A percentile compares a stretch with the other conserved stretches of the same genome.
Conservation (phyloP, 371 early-diverging fungal species). For the Rhizopus delemar region DNA sequence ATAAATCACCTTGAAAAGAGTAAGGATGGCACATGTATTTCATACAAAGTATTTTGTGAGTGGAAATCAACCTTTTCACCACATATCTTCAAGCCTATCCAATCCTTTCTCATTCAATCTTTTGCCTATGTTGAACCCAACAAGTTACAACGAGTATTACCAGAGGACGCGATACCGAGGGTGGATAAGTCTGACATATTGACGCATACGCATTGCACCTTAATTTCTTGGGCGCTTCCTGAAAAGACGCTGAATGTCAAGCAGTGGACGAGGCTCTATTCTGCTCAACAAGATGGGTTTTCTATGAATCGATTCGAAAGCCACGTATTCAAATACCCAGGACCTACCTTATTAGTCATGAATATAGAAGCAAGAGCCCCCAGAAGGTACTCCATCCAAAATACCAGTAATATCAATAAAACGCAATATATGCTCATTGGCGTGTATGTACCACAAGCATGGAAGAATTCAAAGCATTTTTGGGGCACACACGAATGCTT, state of each 20-base stretch:
- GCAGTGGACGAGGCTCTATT: constrained; percentile 53
- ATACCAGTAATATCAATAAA: neutral
- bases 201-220: constrained; percentile 36
- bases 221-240: constrained; percentile 56
- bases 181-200: constrained; percentile 41
- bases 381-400: neutral
- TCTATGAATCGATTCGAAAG: constrained; percentile 69
- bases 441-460: constrained; percentile 58
- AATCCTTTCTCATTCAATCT: constrained; percentile 49
- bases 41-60: constrained; percentile 24
- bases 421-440: constrained; percentile 38
- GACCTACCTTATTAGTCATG: constrained; percentile 59
- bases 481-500: constrained; percentile 58
- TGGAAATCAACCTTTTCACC: constrained; percentile 55
- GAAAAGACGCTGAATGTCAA: constrained; percentile 26
- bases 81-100: constrained; percentile 46
- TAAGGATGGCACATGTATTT: constrained; percentile 19
- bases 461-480: constrained; percentile 56
- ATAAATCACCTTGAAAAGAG: constrained; percentile 14
- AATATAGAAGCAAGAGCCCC: constrained; percentile 31
- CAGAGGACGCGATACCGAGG: constrained; percentile 25
- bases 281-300: constrained; percentile 59
- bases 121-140: constrained; percentile 34
- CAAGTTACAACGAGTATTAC: neutral
- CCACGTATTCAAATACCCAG: constrained; percentile 67